phyloP scores from a whole-genome alignment of 2,329 filamentous ascomycete species.

The Periconia digitata region DNA sequence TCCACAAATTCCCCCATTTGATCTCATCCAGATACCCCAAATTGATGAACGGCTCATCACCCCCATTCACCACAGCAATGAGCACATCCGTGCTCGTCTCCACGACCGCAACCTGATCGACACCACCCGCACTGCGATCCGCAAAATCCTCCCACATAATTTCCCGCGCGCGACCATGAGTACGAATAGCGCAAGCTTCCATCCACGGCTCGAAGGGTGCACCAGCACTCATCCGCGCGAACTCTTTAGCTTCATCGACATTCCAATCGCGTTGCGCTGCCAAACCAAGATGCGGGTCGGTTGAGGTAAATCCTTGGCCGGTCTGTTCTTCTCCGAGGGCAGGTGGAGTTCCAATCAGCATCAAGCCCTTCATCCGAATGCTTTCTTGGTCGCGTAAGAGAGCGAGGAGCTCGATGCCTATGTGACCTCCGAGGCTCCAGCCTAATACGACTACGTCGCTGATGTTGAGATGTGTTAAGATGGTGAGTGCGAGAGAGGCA shows the following conservation, averaged over 20 bases:
- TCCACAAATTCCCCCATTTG: slow-evolving; percentile 30
- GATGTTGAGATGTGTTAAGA: slow-evolving; percentile 26
- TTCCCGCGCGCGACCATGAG: slow-evolving; percentile 26
- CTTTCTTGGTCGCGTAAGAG: slow-evolving; percentile 6
- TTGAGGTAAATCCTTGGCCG: slow-evolving; percentile 11
- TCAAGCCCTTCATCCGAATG: slow-evolving; percentile 22
- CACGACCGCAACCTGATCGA: slow-evolving; percentile 27
- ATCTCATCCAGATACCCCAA: slow-evolving; percentile 34
- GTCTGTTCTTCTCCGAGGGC: slow-evolving; percentile 22
- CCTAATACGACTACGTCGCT: slow-evolving; percentile 28
- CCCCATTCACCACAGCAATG: slow-evolving; percentile 34
- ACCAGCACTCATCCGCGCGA: slow-evolving; percentile 17
- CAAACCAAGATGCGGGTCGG: slow-evolving; percentile 11
- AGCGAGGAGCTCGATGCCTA: slow-evolving; percentile 33
- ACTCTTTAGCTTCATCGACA: slow-evolving; percentile 16
- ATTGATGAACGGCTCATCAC: slow-evolving; percentile 32
- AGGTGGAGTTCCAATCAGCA: slow-evolving; percentile 33
- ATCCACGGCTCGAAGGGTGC: slow-evolving; percentile 29
- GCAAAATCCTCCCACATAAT: slow-evolving; percentile 27
- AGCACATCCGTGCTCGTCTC: slow-evolving; percentile 19
- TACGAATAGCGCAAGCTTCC: slow-evolving; percentile 23
- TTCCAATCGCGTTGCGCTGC: slow-evolving; percentile 19
- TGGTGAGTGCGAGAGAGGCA: slow-evolving; percentile 30
- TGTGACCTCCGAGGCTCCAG: slow-evolving; percentile 38
- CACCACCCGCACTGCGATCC: slow-evolving; percentile 9